Conservation (phyloP, 1,139 yeast species). For the Geotrichum carabidarum region DNA sequence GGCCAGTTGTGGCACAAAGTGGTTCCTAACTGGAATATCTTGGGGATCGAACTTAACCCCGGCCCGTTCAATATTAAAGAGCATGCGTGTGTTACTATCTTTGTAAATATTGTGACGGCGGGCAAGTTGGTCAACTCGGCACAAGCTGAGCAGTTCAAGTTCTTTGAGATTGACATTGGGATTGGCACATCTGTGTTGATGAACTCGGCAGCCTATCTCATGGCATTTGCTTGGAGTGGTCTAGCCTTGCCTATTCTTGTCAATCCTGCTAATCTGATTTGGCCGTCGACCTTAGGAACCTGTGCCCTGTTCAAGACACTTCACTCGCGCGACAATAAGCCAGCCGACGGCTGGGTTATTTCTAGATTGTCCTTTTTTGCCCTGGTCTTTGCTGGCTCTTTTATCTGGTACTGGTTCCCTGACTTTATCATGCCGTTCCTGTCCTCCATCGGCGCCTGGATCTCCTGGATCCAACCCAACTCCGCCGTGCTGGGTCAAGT, state of each 20-base stretch:
- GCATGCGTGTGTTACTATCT: slow-evolving; percentile 50
- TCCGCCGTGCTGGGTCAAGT: slow-evolving; percentile 47
- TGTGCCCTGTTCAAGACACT: slow-evolving; percentile 45
- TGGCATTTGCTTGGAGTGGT: slow-evolving; percentile 47
- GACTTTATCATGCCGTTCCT: slow-evolving; percentile 43
- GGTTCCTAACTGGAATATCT: slow-evolving; percentile 41
- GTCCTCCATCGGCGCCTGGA: slow-evolving; percentile 34
- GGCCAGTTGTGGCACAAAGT: slow-evolving; percentile 43
- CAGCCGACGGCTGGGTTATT: slow-evolving; percentile 42
- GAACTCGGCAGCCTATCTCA: slow-evolving; percentile 36
- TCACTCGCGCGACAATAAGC: slow-evolving; percentile 34
- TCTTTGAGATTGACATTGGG: slow-evolving; percentile 42
- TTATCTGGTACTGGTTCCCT: slow-evolving; percentile 47
- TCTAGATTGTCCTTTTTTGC: slow-evolving; percentile 41
- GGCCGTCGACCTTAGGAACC: slow-evolving; percentile 42
- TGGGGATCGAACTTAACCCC: slow-evolving; percentile 44
- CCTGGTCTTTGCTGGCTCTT: slow-evolving; percentile 35
- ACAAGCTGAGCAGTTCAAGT: slow-evolving; percentile 26
- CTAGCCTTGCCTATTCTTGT: slow-evolving; percentile 46
- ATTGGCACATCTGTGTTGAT: slow-evolving; percentile 44
- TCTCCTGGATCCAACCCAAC: slow-evolving; percentile 41
- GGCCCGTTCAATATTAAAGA: slow-evolving; percentile 52
- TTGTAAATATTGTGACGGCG: slow-evolving; percentile 46
- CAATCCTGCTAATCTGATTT: slow-evolving; percentile 47
- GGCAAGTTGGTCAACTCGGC: slow-evolving; percentile 45